A percentile compares a stretch with the other conserved stretches of the same genome.
Evolutionary conservation across 257 asterid genomes (phyloP).

Genomic region (Penstemon barbatus): DNA sequence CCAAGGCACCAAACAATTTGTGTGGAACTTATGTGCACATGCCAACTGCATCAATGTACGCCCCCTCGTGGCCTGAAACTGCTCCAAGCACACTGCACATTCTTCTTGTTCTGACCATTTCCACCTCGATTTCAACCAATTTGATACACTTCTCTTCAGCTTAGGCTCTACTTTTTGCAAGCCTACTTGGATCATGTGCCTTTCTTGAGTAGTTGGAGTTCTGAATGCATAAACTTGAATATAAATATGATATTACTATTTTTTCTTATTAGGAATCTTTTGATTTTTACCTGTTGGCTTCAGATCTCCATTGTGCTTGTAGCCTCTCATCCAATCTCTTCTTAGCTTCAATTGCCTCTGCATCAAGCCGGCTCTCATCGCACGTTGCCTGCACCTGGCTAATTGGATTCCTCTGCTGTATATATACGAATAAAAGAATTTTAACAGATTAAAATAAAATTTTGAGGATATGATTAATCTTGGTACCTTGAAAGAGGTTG

Average conservation of each 20-base stretch:
- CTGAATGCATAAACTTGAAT: not conserved
- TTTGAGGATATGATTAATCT: no score
- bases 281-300: no score
- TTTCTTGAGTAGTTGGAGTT: not conserved
- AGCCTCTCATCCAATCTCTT: conserved; percentile 64
- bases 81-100: conserved; percentile 74
- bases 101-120: conserved; percentile 56
- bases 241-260: no score
- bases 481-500: conserved; percentile 23
- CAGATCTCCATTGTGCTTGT: conserved; percentile 28
- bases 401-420: conserved; percentile 28
- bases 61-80: conserved; percentile 30
- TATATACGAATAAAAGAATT: no score
- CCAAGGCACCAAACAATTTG: conserved; percentile 70
- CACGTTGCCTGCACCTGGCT: conserved; percentile 24
- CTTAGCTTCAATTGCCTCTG: conserved; percentile 39
- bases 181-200: not conserved
- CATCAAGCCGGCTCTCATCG: conserved; percentile 32
- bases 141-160: conserved; percentile 41
- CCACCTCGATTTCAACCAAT: conserved; percentile 59
- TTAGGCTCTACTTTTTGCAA: conserved; percentile 11
- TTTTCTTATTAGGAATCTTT: no score
- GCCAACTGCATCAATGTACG: conserved; percentile 53
- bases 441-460: no score
- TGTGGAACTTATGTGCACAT: conserved; percentile 68